Base-by-base conservation (phyloP, 805 yeast genomes). In the Spencermartinsiella europaea region DNA sequence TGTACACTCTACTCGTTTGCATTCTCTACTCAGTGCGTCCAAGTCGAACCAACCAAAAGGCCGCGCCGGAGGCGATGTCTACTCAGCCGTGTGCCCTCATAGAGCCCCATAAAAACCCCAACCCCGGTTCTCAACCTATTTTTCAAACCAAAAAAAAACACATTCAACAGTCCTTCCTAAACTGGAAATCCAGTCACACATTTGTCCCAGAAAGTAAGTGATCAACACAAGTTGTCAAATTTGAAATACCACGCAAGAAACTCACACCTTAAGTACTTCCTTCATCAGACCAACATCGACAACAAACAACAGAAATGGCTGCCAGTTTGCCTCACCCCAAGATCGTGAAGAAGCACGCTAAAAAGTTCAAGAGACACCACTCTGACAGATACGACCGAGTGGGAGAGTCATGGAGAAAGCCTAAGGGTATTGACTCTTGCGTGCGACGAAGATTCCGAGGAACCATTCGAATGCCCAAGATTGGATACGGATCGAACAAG, bases 401-500 rank as follows among this genome's bases (percentile, higher is more conserved):
- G 65, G 78, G 87, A 69, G 97, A 88, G 79, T 84, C 83, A 83
- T 95, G 99, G 99, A 93, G 99, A 88, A 91, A 93, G 81, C 99
- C 95, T 80, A 93, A 93, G 87, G 99, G 99, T 93, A 93, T 93
- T 73, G 99, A 93, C 82, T 90, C 98, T 65, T 82, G 88, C 79
- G 97, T 95, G 74, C 93, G 99, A 83, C 91, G 99, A 83, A 68
- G 74, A 57, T 93, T 93, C 95, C 88, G 97, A 84, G 99, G 99
- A 72, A 85, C 91, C 77, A 87, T 93, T 72, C 80, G 90, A 68
- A 95, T 91, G 82, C 99, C 99, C 81, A 90, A 85, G 81, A 90
- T 93, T 69, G 99, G 99, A 82, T 93, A 87, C 82, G 97, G 99
- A 78, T 89, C 98, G 66, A 89, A 93, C 96, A 93, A 88, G 81